Base-by-base conservation (phyloP, 2,329 filamentous ascomycete genomes). In the Epichloe sibirici region DNA sequence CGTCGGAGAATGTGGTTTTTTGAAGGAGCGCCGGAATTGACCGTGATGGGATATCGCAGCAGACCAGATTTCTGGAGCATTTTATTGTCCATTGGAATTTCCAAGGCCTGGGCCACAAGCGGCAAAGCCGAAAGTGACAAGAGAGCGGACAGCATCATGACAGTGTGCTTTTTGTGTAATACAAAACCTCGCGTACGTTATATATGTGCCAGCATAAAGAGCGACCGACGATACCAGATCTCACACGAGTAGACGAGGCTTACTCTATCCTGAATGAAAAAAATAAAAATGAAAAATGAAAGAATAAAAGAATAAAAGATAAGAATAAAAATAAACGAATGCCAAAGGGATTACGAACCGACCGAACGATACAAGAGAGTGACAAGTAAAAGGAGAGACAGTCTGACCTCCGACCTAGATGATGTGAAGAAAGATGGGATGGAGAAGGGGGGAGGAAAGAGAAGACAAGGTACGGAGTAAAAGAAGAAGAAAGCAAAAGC, bases 91-190 rank as follows among this genome's bases (percentile, higher is more conserved):
- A 59, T 57, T 50, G 56, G 49, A 34, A 59, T 34, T 15, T 58
- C 54, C 23, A 56, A 43, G 31, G 62, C 60, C 7, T 52, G 52
- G 17, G 60, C 63, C 35, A 61, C 51, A 21, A 63, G 59, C 48
- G 64, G 65, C 58, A 65, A 52, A 15, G 58, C 58, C 53, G 61
- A 58, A 42, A 66, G 57, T 6, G 59, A 55, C 17, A 65, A 59
- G 53, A 66, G 55, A 61, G 63, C 44, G 57, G 61, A 63, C 55
- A 64, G 56, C 65, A 68, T 68, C 21, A 37, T 53, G 55, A 49
- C 37, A 12, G 17, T 17, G 21, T 45, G 23, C 5, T 25, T 45
- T 45, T 17, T 52, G 40, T 51, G 38, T 25, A 45, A 48, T 12
- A 31, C 55, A 6, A 6, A 34, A 7, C 37, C 8, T 34, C 5